Conservation (phyloP, 176 grass and related monocot genomes). For the Otatea glauca region DNA sequence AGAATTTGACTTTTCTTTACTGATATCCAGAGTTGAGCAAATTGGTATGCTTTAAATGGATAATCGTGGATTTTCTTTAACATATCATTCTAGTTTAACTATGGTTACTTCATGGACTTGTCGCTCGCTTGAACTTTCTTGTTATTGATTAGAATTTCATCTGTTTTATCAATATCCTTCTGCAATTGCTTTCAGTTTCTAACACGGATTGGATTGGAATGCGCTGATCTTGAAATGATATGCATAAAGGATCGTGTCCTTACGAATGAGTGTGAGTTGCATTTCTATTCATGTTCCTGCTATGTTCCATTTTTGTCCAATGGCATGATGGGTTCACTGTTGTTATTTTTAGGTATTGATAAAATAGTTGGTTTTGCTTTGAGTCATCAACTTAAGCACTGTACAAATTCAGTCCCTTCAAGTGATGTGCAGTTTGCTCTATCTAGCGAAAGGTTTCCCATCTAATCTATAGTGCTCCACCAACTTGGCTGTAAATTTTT, state of each 20-base stretch:
- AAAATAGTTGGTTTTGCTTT: slow-evolving; percentile 94
- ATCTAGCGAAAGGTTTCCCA: slow-evolving; percentile 76
- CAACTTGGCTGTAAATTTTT: slow-evolving; percentile 29
- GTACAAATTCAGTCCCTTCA: slow-evolving; percentile 42
- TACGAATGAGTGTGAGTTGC: slow-evolving; percentile 84
- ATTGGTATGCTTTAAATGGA: slow-evolving; percentile 23
- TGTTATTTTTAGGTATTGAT: slow-evolving; percentile 73
- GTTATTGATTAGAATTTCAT: slow-evolving; percentile 27
- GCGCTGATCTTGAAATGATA: slow-evolving; percentile 67
- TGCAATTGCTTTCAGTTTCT: slow-evolving; percentile 69
- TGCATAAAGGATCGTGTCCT: slow-evolving; percentile 85
- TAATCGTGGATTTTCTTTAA: slow-evolving; percentile 17
- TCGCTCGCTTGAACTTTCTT: slow-evolving; percentile 11
- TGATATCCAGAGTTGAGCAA: background rate
- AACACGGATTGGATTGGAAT: slow-evolving; percentile 67
- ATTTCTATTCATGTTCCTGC: slow-evolving; percentile 34
- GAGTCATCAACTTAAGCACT: slow-evolving; percentile 76
- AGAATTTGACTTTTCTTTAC: slow-evolving; percentile 17
- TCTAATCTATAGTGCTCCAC: slow-evolving; percentile 31
- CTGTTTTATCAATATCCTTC: background rate
- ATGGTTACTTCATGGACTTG: slow-evolving; percentile 30
- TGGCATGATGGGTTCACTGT: slow-evolving; percentile 20
- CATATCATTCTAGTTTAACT: background rate
- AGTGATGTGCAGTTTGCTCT: slow-evolving; percentile 53
- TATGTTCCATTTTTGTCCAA: slow-evolving; percentile 16